Base-by-base conservation (phyloP, 1,284 basidiomycete species). In the Cryptococcus deneoformans region DNA sequence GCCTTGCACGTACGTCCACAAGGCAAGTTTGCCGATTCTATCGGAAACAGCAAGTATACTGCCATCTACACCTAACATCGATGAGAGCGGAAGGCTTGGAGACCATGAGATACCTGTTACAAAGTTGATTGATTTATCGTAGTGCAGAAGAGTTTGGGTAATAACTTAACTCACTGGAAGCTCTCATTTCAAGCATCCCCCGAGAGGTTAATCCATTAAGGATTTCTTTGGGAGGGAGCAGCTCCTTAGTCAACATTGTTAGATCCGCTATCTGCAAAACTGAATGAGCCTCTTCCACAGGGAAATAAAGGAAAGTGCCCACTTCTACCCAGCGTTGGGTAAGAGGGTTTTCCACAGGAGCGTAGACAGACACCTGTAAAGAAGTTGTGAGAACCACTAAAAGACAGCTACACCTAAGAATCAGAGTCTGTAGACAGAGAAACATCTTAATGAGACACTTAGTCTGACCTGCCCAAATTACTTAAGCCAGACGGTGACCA, bases 401-500 rank as follows among this genome's bases (percentile, higher is more conserved):
- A 5, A 75, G 46, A 29, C 64, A 71, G n/a, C 72, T 71, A 29
- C 43, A 56, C 1, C 39, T 24, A 45, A 16, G 40, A 43, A 34
- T 62, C 45, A 58, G 56, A n/a, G 20, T 37, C 35, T 37, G 36
- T 24, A n/a, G 24, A 39, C 39, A 12, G 20, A 8, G 16, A 53
- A 29, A 34, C 10, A 14, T 6, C 9, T 29, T 16, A 6, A 60
- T 37, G 38, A 6, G 50, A 11, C 16, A 42, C 40, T 16, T 42
- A 16, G 40, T 14, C 71, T 60, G 50, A 71, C 71, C 69, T 61
- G 43, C 71, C 71, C 5, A 69, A 46, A 46, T 64, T 61, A 16
- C 53, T 62, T 14, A 77, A 42, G 3, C 70, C 71, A 0, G 73
- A 70, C 0, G 75, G 72, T 5, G 72, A 74, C 75, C 75, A 77